Percentiles rank a stretch among this genome's conserved stretches.
Conservation (phyloP, 768 basidiomycete species). For the Mycena pura region DNA sequence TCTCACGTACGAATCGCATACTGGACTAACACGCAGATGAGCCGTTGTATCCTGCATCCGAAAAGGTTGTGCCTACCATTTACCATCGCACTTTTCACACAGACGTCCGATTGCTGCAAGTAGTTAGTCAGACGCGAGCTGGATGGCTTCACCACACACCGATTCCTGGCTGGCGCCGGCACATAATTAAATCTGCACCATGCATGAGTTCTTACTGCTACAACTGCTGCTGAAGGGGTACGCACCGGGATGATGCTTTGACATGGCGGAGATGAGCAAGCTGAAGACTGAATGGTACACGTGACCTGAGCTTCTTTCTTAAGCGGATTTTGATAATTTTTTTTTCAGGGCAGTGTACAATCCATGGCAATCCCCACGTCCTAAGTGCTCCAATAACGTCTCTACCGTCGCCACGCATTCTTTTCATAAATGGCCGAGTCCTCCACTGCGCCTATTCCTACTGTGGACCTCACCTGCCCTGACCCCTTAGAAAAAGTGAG, state of each 20-base stretch:
- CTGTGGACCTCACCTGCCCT: constrained; percentile 25
- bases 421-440: too few relatives aligned
- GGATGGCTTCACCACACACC: constrained; percentile 55
- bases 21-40: constrained; percentile 73
- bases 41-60: neutral
- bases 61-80: constrained; percentile 72
- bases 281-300: neutral
- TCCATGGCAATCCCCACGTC: neutral
- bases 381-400: neutral
- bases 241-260: constrained; percentile 88
- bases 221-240: too few relatives aligned
- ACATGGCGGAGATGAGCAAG: constrained; percentile 62
- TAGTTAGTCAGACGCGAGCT: neutral
- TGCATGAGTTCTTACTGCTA: too few relatives aligned
- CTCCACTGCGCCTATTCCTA: neutral
- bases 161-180: constrained; percentile 95
- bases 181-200: constrained; percentile 93
- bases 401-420: too few relatives aligned
- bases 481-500: constrained; percentile 43
- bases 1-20: constrained; percentile 98
- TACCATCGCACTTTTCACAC: constrained; percentile 99
- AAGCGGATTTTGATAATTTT: neutral
- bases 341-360: neutral
- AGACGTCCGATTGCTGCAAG: constrained; percentile 90
- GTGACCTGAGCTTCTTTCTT: neutral